A percentile compares a stretch with the other conserved stretches of the same genome.
These are phyloP conservation scores for Geotrichum australiense DNA, from an alignment of 1,139 yeast species.

Conservation along the genomic window DNA sequence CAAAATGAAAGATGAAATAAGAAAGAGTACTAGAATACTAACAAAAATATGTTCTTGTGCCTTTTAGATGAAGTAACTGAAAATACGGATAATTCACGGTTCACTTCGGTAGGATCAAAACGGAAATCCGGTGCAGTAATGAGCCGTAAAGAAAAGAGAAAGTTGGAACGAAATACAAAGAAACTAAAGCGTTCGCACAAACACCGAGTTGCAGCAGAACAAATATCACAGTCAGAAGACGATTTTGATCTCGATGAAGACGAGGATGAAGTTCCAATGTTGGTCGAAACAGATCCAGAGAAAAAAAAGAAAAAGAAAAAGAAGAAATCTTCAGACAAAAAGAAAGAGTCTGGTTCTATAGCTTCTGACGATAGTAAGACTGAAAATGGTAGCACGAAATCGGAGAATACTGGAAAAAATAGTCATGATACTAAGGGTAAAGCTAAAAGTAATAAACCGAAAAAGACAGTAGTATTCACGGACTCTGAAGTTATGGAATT, in stretches of 20 bases:
- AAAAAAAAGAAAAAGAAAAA: background rate
- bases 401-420: too few species aligned
- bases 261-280: too few species aligned
- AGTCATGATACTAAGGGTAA: too few species aligned
- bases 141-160: constrained; percentile 23
- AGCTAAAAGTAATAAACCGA: too few species aligned
- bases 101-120: constrained; percentile 7
- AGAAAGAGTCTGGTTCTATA: too few species aligned
- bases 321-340: constrained; percentile 1
- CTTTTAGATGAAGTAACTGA: background rate
- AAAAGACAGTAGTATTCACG: constrained; percentile 8
- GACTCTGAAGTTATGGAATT: constrained; percentile 15
- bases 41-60: background rate
- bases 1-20: too few species aligned
- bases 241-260: too few species aligned
- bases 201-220: constrained; percentile 1
- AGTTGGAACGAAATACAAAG: constrained; percentile 22
- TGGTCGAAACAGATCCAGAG: background rate
- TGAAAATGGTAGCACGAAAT: too few species aligned
- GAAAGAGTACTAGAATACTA: too few species aligned
- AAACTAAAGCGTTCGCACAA: constrained; percentile 17
- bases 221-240: background rate
- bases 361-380: too few species aligned
- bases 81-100: constrained; percentile 5
- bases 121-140: constrained; percentile 8